Conservation (phyloP, 768 basidiomycete genomes). For the Macrolepiota fuliginosa region DNA sequence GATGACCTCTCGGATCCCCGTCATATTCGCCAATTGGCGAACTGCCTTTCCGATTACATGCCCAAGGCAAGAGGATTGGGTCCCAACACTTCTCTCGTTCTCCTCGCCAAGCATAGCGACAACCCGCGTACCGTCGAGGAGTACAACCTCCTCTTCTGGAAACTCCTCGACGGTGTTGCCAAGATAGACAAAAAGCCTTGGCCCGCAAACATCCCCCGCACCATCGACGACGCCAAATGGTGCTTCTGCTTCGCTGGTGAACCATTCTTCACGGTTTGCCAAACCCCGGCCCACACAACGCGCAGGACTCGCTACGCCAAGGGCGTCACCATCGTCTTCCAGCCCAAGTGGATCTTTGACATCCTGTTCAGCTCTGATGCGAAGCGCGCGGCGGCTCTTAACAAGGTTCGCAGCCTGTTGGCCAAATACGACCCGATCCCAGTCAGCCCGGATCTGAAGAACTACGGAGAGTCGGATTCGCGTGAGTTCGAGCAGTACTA, state of each 20-base stretch:
- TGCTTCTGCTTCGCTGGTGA: slow-evolving; percentile 23
- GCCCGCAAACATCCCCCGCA: slow-evolving; percentile 16
- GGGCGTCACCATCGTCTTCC: slow-evolving; percentile 21
- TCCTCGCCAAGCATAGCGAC: slow-evolving; percentile 19
- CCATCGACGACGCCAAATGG: slow-evolving; percentile 18
- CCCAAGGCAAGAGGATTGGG: slow-evolving; percentile 19
- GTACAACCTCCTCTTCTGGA: slow-evolving; percentile 20
- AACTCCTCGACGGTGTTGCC: slow-evolving; percentile 19
- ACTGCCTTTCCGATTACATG: slow-evolving; percentile 17
- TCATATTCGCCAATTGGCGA: slow-evolving; percentile 16
- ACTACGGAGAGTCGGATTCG: slow-evolving; percentile 20
- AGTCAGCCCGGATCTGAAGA: slow-evolving; percentile 21
- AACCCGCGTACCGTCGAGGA: slow-evolving; percentile 19
- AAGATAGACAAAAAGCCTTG: slow-evolving; percentile 18
- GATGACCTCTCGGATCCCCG: slow-evolving; percentile 20
- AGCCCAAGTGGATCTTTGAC: slow-evolving; percentile 24
- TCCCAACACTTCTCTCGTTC: slow-evolving; percentile 21
- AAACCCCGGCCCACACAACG: slow-evolving; percentile 18
- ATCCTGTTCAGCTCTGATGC: slow-evolving; percentile 21
- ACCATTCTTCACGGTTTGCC: slow-evolving; percentile 21
- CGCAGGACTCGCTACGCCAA: slow-evolving; percentile 19
- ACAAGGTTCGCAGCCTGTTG: slow-evolving; percentile 18
- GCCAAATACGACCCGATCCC: slow-evolving; percentile 21
- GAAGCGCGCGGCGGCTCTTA: slow-evolving; percentile 18
- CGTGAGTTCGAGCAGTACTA: slow-evolving; percentile 20